Evolutionary conservation across 148 eudicot genomes (phyloP), one percentile per base, ranked within the genome.

Genomic region (Cornus florida): DNA sequence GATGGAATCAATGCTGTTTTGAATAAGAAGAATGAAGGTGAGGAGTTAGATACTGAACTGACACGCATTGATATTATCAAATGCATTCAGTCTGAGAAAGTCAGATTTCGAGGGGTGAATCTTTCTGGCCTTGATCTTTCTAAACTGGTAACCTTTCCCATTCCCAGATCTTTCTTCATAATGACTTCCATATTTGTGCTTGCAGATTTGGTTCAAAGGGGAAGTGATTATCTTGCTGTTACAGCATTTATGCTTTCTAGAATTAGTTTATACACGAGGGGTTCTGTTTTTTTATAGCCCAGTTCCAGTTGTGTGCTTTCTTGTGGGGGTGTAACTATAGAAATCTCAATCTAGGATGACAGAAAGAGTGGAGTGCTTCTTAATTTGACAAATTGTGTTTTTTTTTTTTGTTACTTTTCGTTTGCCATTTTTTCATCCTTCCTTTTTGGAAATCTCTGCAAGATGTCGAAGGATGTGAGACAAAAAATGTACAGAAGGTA

Each of bases 41-140:
- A 89, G 76, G 94, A 86, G 70, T 74, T 83, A 80, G 87, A 77
- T 70, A 85, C 89, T 82, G 98, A 95, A 73, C 80, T 95, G 82
- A 93, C 96, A 46, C 95, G 97, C 48, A 89, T 79, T 75, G 97
- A 95, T 81, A 91, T 95, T 69, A 93, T 95, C 78, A 95, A 90
- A 83, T 95, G 96, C 91, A 91, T 89, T 84, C 98, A 95, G 48
- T 93, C 94, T 20, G 92, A 95, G 72, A 93, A 80, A 83, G 96
- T 93, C 80, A 91, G 90, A 83, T 87, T 95, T 77, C 91, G 97
- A 82, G 98, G 97, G 71, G 84, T 93, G 81, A 95, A 93, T 89
- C 90, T 95, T 79, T 95, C 97, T 68, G 94, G 96, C 59, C 95
- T 93, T 56, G 98, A 95, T 86, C 97, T 95, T 84, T 93, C 98